phyloP scores from a whole-genome alignment of 495 filamentous ascomycete species.

The Neurospora pannonica region DNA sequence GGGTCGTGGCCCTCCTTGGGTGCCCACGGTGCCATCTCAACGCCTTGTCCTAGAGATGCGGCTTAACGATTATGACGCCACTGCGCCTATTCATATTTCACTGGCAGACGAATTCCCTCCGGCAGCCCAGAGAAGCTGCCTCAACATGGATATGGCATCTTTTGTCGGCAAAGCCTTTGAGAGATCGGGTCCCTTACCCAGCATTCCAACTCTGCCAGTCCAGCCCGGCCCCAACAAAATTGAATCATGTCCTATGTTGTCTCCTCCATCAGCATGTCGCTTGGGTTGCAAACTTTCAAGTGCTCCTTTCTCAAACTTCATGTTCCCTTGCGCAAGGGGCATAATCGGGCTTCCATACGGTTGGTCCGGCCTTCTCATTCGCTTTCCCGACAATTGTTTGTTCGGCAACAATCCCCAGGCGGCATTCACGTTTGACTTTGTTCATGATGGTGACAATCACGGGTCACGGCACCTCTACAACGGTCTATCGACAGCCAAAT shows the following conservation, averaged over 20 bases:
- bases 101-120: neutral
- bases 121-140: neutral
- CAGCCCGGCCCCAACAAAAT: neutral
- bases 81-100: neutral
- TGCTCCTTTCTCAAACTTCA: neutral
- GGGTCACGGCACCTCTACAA: neutral
- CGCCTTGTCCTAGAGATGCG: neutral
- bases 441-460: neutral
- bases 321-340: neutral
- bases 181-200: neutral
- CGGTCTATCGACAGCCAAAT: neutral
- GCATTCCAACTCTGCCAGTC: neutral
- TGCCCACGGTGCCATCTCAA: neutral
- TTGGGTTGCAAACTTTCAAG: neutral
- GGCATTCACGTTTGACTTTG: neutral
- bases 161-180: neutral
- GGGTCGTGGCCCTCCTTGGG: neutral
- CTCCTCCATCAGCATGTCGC: neutral
- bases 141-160: neutral
- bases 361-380: neutral
- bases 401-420: neutral
- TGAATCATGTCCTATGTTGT: neutral
- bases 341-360: neutral
- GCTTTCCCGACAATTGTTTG: neutral
- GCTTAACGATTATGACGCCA: neutral